Base-by-base conservation (phyloP, 805 yeast genomes). In the Lachancea mirantina region DNA sequence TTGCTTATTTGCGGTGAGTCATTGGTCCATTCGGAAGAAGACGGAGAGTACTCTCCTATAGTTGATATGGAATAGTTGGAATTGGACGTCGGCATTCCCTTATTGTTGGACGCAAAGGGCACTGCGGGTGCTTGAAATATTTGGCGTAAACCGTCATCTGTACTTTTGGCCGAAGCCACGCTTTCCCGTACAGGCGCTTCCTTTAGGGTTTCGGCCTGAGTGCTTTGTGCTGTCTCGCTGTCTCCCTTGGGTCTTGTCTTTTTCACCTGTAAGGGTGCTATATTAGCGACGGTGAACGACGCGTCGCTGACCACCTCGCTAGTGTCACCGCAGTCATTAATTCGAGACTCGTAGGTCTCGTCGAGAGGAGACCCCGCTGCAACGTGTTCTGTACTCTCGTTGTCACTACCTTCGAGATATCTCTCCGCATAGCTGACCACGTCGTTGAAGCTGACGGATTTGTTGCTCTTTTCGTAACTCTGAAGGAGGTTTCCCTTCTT, bases 1-100 rank as follows among this genome's bases (percentile, higher is more conserved):
- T 34, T 41, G 17, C 29, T 42, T 14, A 42, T 28, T 26, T 52
- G 58, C 6, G 68, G 68, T 6, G 67, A 60, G 21, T 62, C 69
- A 36, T 51, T 53, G 5, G 62, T 58, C 47, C 64, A 54, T 32
- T 65, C 70, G 1, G 68, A 63, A 2, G 69, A 63, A 5, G 67
- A 61, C 13, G 72, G 71, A 2, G 70, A 65, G 45, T 59, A 67
- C 9, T 67, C 68, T 1, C 72, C 72, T 24, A 67, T 65, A 2
- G 57, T 52, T 1, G 69, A 62, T 10, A 64, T 62, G 6, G 63
- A 54, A 16, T 51, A 51, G 25, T 59, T 59, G 2, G 57, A 53
- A 23, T 49, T 52, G 23, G 55, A 61, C 38, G 44, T 41, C 13
- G 35, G 57, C 52, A 49, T 53, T 6, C 30, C 37, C n/a, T 32